These are phyloP conservation scores for Fraxinus angustifolia DNA, from an alignment of 305 asterid species.

Conservation along the genomic window DNA sequence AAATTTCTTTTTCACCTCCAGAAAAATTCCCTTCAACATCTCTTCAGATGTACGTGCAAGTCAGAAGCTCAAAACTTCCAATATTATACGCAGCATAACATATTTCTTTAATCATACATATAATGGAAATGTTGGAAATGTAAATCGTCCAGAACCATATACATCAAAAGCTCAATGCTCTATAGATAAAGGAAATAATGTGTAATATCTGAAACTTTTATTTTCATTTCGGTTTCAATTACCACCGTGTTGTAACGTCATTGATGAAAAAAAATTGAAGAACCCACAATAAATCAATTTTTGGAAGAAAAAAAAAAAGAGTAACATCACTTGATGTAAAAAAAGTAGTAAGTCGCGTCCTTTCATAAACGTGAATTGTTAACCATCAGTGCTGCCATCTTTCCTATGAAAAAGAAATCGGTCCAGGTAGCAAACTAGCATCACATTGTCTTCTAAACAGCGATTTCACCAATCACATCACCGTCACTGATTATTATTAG, in stretches of 20 bases:
- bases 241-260: not conserved
- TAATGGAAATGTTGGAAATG: not conserved
- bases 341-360: not conserved
- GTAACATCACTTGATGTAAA: not conserved
- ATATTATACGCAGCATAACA: conserved; percentile 5
- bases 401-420: not conserved
- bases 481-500: not conserved
- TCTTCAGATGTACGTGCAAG: conserved; percentile 48
- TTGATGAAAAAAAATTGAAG: not conserved
- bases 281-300: not conserved
- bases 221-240: not conserved
- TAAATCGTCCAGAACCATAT: not conserved
- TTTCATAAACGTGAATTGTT: not conserved
- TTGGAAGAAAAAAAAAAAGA: not conserved
- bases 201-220: not conserved
- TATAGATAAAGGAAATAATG: not conserved
- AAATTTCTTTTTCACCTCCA: conserved; percentile 79
- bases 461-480: not conserved
- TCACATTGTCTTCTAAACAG: not conserved
- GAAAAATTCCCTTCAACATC: conserved; percentile 85
- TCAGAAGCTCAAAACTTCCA: conserved; percentile 28
- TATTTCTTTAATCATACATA: not conserved
- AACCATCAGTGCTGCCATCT: not conserved
- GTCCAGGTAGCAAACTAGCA: not conserved
- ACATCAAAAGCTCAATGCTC: not conserved